Base-by-base conservation (phyloP, 2,329 filamentous ascomycete species). In the Reticulascus tulasneorum region DNA sequence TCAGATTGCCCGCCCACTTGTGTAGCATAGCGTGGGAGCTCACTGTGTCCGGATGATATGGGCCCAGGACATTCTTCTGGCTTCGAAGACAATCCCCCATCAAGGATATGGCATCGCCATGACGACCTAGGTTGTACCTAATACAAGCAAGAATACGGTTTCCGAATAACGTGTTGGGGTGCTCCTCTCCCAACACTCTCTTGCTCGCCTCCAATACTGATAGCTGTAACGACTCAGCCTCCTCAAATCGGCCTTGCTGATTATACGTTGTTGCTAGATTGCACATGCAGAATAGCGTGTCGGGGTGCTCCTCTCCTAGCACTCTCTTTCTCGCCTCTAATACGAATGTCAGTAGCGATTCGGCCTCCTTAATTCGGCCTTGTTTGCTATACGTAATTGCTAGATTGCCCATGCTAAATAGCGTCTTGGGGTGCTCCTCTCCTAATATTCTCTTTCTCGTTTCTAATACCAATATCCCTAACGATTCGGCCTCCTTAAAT, bases 401-500 rank as follows among this genome's bases (percentile, higher is more conserved):
- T n/a, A 35, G 24, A 8, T 29, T 24, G 15, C 20, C 23, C 39
- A 39, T 42, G 22, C 37, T 35, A 15, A 15, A 28, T 16, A 43
- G 29, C 10, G 33, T 43, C 4, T 5, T 7, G 23, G 27, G 37
- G 13, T 40, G 37, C n/a, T 45, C 42, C 6, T 19, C 19, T 19
- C 40, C 35, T 10, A 46, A 30, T 29, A 30, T 36, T 21, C n/a
- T 21, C 39, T 41, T 40, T 6, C 25, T 9, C 9, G 31, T 32
- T 22, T 38, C 35, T 22, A 45, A 30, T 17, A 36, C 38, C 23
- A 30, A 9, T 8, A 37, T 6, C 7, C 30, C 13, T 9, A 45
- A 33, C 36, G 16, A 22, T 31, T 45, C 44, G 4, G 41, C 37
- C 29, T 44, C 44, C n/a, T 44, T 19, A 29, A 24, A 44, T 23